These are phyloP conservation scores for Botrytis squamosa DNA, from an alignment of 2,329 filamentous ascomycete genomes.

Conservation along the genomic window DNA sequence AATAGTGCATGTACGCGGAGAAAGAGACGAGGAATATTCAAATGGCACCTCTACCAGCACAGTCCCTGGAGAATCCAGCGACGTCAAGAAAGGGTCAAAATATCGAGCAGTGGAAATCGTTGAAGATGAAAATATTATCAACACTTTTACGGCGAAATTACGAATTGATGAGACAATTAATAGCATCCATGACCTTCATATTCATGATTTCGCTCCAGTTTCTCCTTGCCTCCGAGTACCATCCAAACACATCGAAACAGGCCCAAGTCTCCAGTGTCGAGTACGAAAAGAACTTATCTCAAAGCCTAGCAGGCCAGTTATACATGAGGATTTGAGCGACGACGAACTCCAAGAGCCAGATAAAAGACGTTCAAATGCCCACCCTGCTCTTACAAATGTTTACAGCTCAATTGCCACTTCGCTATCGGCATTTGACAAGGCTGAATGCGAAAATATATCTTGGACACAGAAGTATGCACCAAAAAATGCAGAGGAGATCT, in stretches of 20 bases:
- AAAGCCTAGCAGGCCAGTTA: conserved; percentile 13
- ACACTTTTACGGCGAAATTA: conserved; percentile 29
- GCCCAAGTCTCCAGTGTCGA: conserved; percentile 51
- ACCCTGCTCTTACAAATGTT: conserved; percentile 60
- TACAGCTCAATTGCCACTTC: conserved; percentile 58
- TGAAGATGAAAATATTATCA: conserved; percentile 34
- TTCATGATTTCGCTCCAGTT: conserved; percentile 43
- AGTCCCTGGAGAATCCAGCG: neutral
- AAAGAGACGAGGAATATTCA: conserved; percentile 1
- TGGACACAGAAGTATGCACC: conserved; percentile 91
- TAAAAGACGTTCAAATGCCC: conserved; percentile 37
- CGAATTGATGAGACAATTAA: conserved; percentile 26
- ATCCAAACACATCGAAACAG: conserved; percentile 57
- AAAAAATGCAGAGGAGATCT: conserved; percentile 62
- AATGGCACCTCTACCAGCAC: neutral
- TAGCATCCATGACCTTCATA: conserved; percentile 31
- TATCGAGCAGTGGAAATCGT: conserved; percentile 33
- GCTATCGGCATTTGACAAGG: conserved; percentile 78
- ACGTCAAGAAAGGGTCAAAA: conserved; percentile 34
- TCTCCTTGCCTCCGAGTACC: conserved; percentile 55
- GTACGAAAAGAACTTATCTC: conserved; percentile 48
- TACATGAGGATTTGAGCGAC: conserved; percentile 36
- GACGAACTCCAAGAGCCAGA: conserved; percentile 41
- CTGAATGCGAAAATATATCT: conserved; percentile 66
- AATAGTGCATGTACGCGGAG: conserved; percentile 61